Evolutionary conservation across 1,284 basidiomycete species (phyloP).

Genomic region (Marasmius sp.): DNA sequence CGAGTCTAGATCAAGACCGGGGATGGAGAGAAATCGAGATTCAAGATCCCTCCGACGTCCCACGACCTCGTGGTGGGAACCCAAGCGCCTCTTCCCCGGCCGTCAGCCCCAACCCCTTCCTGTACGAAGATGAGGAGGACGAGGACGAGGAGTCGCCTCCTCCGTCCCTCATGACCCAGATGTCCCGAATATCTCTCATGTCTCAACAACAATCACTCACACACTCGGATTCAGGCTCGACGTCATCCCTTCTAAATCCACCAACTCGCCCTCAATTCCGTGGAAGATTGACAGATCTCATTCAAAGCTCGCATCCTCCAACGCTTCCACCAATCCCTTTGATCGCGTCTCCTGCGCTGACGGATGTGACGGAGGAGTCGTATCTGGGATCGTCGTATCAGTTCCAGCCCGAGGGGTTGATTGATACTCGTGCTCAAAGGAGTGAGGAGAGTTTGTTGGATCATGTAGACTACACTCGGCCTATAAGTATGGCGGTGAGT

Average conservation of each 20-base stretch:
- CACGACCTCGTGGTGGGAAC: background rate
- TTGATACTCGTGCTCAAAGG: conserved; percentile 5
- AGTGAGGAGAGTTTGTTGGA: background rate
- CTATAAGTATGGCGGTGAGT: background rate
- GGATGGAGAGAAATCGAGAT: background rate
- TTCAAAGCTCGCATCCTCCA: conserved; percentile 1
- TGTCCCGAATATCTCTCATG: background rate
- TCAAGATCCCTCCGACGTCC: background rate
- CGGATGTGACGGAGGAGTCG: background rate
- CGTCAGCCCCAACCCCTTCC: too few species aligned
- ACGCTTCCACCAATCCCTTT: conserved; percentile 6
- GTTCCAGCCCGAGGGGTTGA: conserved; percentile 9
- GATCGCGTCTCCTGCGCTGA: conserved; percentile 9
- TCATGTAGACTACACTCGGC: background rate
- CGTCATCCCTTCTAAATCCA: conserved; percentile 13
- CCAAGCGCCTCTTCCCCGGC: too few species aligned
- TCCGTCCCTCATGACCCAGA: background rate
- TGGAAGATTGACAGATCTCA: conserved; percentile 7
- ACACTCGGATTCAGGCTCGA: background rate
- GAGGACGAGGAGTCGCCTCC: too few species aligned
- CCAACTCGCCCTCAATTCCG: conserved; percentile 8
- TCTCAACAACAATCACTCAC: background rate
- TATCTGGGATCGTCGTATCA: conserved; percentile 2
- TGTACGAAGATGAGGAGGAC: too few species aligned
- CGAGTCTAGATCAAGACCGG: background rate